phyloP scores from a whole-genome alignment of 2,329 filamentous ascomycete species.

The Hypoxylon sp. region DNA sequence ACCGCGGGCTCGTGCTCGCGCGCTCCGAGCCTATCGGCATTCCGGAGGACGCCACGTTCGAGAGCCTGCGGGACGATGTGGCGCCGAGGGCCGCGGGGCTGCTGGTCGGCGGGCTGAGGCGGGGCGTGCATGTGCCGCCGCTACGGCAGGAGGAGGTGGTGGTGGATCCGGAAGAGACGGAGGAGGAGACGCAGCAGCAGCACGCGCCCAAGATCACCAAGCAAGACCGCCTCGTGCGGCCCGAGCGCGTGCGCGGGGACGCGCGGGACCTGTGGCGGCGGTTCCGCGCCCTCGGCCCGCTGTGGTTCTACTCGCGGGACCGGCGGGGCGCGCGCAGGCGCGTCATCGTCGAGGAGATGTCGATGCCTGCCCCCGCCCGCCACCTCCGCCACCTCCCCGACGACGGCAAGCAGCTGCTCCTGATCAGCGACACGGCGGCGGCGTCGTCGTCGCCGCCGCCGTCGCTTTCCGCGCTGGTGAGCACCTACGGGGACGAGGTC shows the following conservation, averaged over 20 bases:
- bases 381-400: too few species aligned
- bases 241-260: conserved; percentile 64
- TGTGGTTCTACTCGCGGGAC: conserved; percentile 68
- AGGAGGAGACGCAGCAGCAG: background rate
- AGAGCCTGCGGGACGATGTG: conserved; percentile 65
- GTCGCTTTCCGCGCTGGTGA: too few species aligned
- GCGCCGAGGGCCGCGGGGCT: conserved; percentile 75
- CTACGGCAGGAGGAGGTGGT: conserved; percentile 50
- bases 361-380: background rate
- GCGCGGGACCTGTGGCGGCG: conserved; percentile 70
- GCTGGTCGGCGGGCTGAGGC: conserved; percentile 73
- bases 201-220: conserved; percentile 81
- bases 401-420: background rate
- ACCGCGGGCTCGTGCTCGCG: conserved; percentile 79
- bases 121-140: conserved; percentile 74
- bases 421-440: background rate
- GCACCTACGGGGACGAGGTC: background rate
- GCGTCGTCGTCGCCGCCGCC: background rate
- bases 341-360: conserved; percentile 55
- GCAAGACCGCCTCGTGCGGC: conserved; percentile 67
- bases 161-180: conserved; percentile 28
- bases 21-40: conserved; percentile 67
- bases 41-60: conserved; percentile 58
- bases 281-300: conserved; percentile 69
- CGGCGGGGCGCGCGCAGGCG: conserved; percentile 47